These are phyloP conservation scores for Alliaria petiolata DNA, from an alignment of 345 rosid species.

Conservation along the genomic window DNA sequence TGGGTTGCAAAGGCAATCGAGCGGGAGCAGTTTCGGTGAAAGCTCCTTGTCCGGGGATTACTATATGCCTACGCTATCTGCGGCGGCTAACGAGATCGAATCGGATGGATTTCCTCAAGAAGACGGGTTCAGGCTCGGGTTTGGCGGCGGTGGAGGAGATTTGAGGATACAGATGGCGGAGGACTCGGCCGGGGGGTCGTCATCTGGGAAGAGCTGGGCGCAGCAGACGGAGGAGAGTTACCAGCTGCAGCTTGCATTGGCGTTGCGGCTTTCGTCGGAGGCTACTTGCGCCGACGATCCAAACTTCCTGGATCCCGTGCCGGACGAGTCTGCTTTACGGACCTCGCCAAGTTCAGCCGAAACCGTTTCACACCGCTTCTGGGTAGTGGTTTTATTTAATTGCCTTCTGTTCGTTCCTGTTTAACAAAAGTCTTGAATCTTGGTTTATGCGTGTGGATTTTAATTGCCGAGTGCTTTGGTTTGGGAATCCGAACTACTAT, in stretches of 20 bases:
- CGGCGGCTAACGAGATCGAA: conserved; percentile 71
- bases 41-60: conserved; percentile 94
- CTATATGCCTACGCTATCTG: conserved; percentile 52
- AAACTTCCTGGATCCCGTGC: conserved; percentile 82
- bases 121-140: conserved; percentile 39
- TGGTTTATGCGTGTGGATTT: neutral
- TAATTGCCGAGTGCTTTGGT: neutral
- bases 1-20: conserved; percentile 86
- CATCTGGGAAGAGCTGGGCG: conserved; percentile 95
- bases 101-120: conserved; percentile 50
- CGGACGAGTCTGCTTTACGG: conserved; percentile 64
- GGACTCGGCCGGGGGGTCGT: conserved; percentile 40
- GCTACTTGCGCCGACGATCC: conserved; percentile 97
- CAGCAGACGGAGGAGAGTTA: conserved; percentile 99
- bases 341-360: conserved; percentile 56
- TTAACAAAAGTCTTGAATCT: neutral
- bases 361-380: conserved; percentile 82
- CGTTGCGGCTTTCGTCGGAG: conserved; percentile 85
- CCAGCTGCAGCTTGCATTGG: conserved; percentile 96
- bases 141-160: conserved; percentile 41
- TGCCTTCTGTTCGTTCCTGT: neutral
- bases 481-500: neutral
- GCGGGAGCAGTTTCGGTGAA: conserved; percentile 97
- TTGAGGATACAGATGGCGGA: conserved; percentile 38
- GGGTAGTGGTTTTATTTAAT: conserved; percentile 50